These are phyloP conservation scores for Chlorella sp. DNA, from an alignment of 139 green algal genomes.

Conservation along the genomic window DNA sequence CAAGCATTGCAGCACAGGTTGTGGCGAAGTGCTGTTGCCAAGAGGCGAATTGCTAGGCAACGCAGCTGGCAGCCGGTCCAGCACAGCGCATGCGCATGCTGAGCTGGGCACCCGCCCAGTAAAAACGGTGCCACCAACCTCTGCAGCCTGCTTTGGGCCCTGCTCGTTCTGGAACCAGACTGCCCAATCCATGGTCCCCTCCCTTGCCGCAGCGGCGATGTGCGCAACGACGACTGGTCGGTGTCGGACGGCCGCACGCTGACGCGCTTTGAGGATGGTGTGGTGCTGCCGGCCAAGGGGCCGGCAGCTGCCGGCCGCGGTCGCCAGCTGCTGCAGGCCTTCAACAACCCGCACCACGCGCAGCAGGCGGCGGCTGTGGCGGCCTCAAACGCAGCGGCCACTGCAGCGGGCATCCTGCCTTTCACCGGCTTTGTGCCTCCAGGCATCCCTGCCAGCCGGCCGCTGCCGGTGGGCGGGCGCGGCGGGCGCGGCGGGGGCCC, in stretches of 20 bases:
- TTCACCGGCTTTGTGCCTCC: constrained; percentile 15
- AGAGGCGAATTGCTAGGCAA: too few species aligned
- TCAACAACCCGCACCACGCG: constrained; percentile 28
- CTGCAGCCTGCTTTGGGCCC: too few species aligned
- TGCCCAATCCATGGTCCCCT: not conserved
- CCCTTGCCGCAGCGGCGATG: constrained; percentile 7
- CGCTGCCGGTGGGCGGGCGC: not conserved
- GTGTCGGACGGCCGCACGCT: constrained; percentile 32
- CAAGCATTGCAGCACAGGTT: not conserved
- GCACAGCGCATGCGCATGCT: too few species aligned
- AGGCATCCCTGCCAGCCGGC: not conserved
- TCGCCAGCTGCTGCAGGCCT: constrained; percentile 37
- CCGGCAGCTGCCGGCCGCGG: constrained; percentile 20
- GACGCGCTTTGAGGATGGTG: constrained; percentile 24
- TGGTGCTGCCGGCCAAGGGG: constrained; percentile 39
- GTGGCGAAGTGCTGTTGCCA: too few species aligned
- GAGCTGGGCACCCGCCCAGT: too few species aligned
- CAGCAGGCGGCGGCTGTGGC: constrained; percentile 13
- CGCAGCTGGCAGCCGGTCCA: too few species aligned
- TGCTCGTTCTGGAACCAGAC: too few species aligned
- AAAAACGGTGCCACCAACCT: too few species aligned
- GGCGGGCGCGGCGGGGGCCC: not conserved
- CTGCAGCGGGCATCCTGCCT: constrained; percentile 10
- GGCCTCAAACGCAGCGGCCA: constrained; percentile 35
- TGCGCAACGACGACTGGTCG: constrained; percentile 18